Conservation (phyloP, 2,329 filamentous ascomycete species). For the Aspergillus calidoustus region DNA sequence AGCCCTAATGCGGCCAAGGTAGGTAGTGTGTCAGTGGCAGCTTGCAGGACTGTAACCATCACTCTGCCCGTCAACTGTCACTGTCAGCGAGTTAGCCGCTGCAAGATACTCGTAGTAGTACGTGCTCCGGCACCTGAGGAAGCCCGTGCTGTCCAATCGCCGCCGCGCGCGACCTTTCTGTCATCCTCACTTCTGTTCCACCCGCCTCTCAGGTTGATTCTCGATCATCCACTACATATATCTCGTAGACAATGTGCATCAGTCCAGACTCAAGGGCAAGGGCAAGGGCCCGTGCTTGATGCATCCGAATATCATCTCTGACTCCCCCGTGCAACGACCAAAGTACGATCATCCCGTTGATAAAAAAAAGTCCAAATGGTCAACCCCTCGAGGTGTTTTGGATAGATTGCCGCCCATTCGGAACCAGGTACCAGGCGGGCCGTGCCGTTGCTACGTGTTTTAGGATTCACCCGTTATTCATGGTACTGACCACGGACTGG, state of each 20-base stretch:
- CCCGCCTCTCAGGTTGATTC: neutral
- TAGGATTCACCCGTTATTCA: neutral
- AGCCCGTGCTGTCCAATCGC: neutral
- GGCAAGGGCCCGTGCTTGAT: neutral
- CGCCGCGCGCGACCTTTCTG: neutral
- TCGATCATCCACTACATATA: neutral
- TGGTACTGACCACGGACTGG: neutral
- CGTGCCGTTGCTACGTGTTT: conserved; percentile 17
- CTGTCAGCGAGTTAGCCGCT: conserved; percentile 8
- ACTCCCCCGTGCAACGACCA: neutral
- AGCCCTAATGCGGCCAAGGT: conserved; percentile 17
- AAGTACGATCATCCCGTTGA: neutral
- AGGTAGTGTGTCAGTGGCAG: conserved; percentile 9
- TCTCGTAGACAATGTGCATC: neutral
- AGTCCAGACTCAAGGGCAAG: neutral
- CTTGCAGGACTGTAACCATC: neutral
- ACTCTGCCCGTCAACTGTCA: conserved; percentile 3
- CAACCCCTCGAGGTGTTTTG: neutral
- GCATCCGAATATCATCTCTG: neutral
- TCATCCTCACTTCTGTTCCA: neutral
- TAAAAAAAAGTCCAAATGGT: neutral
- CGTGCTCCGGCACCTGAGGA: neutral
- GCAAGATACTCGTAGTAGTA: conserved; percentile 6
- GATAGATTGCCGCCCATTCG: neutral
- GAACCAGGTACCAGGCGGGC: conserved; percentile 19